A percentile compares a stretch with the other conserved stretches of the same genome.
Conservation (phyloP, 2,329 filamentous ascomycete genomes). For the Chalara sp. region DNA sequence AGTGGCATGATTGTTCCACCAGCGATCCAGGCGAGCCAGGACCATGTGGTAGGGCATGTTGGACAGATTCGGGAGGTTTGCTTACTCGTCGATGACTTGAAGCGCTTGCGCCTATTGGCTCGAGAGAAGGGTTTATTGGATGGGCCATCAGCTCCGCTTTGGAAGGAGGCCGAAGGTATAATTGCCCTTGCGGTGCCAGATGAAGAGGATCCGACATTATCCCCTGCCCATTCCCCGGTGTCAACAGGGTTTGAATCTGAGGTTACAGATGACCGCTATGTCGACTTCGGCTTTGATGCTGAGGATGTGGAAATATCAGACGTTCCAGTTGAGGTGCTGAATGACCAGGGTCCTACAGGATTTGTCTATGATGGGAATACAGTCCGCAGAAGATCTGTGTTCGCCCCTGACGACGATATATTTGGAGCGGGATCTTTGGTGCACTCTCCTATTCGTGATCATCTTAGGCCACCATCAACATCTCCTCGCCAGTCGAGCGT, state of each 20-base stretch:
- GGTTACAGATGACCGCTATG: constrained; percentile 34
- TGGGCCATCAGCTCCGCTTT: constrained; percentile 54
- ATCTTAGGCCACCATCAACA: constrained; percentile 16
- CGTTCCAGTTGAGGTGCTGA: constrained; percentile 37
- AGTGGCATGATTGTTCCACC: constrained; percentile 64
- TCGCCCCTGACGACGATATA: constrained; percentile 60
- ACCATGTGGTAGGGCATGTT: constrained; percentile 75
- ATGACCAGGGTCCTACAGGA: constrained; percentile 17
- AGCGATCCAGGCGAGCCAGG: constrained; percentile 74
- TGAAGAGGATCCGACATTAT: constrained; percentile 42
- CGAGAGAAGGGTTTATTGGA: constrained; percentile 58
- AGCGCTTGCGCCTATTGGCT: constrained; percentile 66
- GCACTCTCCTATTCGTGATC: constrained; percentile 29
- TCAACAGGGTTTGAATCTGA: constrained; percentile 40
- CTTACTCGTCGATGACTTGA: constrained; percentile 74
- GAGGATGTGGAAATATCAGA: constrained; percentile 39
- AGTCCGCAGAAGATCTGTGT: constrained; percentile 52
- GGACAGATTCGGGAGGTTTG: constrained; percentile 79
- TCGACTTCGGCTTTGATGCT: constrained; percentile 34
- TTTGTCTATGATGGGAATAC: constrained; percentile 43
- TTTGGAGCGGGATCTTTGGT: constrained; percentile 37
- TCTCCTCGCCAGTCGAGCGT: constrained; percentile 19
- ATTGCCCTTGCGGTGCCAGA: constrained; percentile 75
- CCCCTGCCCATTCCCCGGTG: constrained; percentile 20
- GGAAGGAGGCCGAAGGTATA: constrained; percentile 80